phyloP scores from a whole-genome alignment of 2,329 filamentous ascomycete species.

The Nemania sp. region DNA sequence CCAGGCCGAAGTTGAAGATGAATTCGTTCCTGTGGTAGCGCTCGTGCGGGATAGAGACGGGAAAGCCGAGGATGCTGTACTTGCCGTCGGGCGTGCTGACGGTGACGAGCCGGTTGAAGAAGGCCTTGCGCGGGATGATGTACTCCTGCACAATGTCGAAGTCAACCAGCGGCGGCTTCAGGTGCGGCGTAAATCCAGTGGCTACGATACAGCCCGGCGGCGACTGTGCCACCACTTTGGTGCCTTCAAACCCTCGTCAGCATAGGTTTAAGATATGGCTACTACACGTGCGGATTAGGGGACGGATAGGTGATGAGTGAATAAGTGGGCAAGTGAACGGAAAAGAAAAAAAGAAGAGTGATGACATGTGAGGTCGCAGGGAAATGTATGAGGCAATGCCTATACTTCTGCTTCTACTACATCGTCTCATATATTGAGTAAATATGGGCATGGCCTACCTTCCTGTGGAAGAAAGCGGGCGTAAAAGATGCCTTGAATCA shows the following conservation, averaged over 20 bases:
- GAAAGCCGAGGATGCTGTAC: constrained; percentile 82
- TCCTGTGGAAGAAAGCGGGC: constrained; percentile 68
- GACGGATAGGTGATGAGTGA: background rate
- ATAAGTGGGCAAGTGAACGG: background rate
- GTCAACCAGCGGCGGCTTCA: constrained; percentile 70
- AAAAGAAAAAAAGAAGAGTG: background rate
- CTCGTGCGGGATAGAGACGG: constrained; percentile 80
- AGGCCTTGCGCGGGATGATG: constrained; percentile 91
- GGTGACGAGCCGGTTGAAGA: constrained; percentile 88
- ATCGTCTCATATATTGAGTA: no score
- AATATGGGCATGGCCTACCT: constrained; percentile 46
- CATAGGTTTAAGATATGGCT: background rate
- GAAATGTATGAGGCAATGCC: no score
- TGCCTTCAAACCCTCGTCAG: constrained; percentile 49
- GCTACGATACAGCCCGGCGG: constrained; percentile 64
- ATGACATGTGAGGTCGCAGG: no score
- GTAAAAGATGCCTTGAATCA: constrained; percentile 74
- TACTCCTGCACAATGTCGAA: constrained; percentile 88
- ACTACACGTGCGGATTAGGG: no score
- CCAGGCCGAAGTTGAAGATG: constrained; percentile 96
- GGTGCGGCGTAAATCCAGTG: constrained; percentile 42
- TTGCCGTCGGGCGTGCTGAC: constrained; percentile 71
- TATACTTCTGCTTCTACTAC: no score
- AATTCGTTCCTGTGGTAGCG: constrained; percentile 92
- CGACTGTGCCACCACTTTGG: constrained; percentile 65